Evolutionary conservation across 129 eudicot species (phyloP), one percentile per base, ranked within the genome.

Genomic region (Arctium lappa): DNA sequence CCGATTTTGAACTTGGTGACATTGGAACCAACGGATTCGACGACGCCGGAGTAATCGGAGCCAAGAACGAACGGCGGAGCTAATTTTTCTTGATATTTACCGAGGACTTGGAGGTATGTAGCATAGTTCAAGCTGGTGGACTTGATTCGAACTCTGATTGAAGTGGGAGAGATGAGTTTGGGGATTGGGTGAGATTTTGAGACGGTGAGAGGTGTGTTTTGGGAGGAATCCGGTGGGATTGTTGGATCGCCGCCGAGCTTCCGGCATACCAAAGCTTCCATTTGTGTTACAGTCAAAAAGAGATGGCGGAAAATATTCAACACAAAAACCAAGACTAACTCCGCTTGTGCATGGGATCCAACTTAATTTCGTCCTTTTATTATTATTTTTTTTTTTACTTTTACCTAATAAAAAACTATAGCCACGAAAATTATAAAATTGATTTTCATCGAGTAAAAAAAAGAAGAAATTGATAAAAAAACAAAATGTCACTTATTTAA

Each of bases 201-300:
- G 83, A 93, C 46, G 7, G 86, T 60, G 8, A 93, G 83, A 3
- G 99, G 83, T 1, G 97, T 84, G 72, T 80, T 65, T 2, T 80
- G 79, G 6, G 92, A 79, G 36, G 92, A 82, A 69, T 85, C 87
- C 11, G 85, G 80, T 10, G 86, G 88, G 1, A 42, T 38, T 33
- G 98, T 93, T 70, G 99, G 98, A 79, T 95, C 99, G 39, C 99
- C 99, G 60, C 99, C 99, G 60, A 93, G 92, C 10, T 88, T 90
- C 56, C 85, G 83, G 88, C 94, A 91, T 68, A 91, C 33, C 70
- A 93, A 32, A 83, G 99, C 99, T 82, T 95, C 99, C 99, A 95
- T 95, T 79, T 77, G 39, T 75, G 13, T 10, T 16, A 60, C 68
- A 60, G 68, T 60, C 68, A 60, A 60, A 22, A 50, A 2, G 62